Evolutionary conservation across 768 basidiomycete species (phyloP).

Genomic region (Rhizopogon vinicolor): DNA sequence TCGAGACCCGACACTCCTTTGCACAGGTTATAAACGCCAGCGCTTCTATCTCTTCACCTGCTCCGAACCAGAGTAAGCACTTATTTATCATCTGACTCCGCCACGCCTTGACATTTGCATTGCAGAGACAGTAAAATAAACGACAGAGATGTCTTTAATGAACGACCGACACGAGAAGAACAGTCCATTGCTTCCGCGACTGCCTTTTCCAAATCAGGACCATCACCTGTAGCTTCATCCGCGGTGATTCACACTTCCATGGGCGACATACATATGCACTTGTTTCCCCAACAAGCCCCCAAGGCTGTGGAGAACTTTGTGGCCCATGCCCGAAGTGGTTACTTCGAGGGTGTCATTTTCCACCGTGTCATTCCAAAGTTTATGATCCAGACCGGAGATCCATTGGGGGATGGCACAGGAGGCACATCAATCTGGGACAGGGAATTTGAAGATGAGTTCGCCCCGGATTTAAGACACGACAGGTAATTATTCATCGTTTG

Average conservation of each 20-base stretch:
- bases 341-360: slow-evolving; percentile 91
- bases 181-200: slow-evolving; percentile 76
- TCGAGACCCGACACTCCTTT: slow-evolving; percentile 89
- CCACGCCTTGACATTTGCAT: not conserved
- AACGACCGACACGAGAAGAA: slow-evolving; percentile 94
- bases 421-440: slow-evolving; percentile 87
- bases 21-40: slow-evolving; percentile 88
- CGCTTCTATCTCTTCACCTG: slow-evolving; percentile 96
- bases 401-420: slow-evolving; percentile 91
- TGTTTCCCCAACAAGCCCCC: slow-evolving; percentile 91
- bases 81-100: not conserved
- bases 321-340: slow-evolving; percentile 83
- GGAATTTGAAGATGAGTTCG: slow-evolving; percentile 93
- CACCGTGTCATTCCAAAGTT: slow-evolving; percentile 98
- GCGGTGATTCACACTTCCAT: slow-evolving; percentile 94
- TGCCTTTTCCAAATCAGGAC: slow-evolving; percentile 42
- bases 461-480: slow-evolving; percentile 86
- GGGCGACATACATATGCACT: slow-evolving; percentile 86
- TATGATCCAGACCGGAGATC: slow-evolving; percentile 97
- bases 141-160: slow-evolving; percentile 98
- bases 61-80: slow-evolving; percentile 79
- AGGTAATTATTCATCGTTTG: slow-evolving; percentile 41
- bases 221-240: slow-evolving; percentile 68
- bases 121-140: slow-evolving; percentile 76
- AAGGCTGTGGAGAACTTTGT: slow-evolving; percentile 98